Evolutionary conservation across 768 basidiomycete species (phyloP), one percentile per base, ranked within the genome.

Genomic region (Leccinum uliginosum): DNA sequence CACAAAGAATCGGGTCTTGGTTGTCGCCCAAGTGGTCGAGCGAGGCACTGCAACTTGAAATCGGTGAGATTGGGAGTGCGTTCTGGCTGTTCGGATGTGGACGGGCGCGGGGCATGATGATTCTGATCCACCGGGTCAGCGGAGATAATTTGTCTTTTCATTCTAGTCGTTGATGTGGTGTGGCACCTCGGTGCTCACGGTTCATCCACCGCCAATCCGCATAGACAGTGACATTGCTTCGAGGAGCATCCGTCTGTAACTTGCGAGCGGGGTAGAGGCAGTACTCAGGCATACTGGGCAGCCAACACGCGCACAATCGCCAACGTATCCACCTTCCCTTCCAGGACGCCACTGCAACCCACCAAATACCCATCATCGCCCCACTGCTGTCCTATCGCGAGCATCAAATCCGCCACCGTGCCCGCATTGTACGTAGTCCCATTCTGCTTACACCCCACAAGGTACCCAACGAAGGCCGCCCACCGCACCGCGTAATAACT

Each of bases 11-110:
- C 27, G 27, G 27, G 27, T 27, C 27, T 27, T 27, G 8, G 27
- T 27, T 9, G 27, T 27, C 27, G 27, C 27, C 27, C 27, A 27
- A 27, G 27, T 27, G 27, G 27, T 27, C 27, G 27, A 27, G 9
- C 27, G 27, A 30, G 57, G 80, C 76, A 23, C 70, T 84, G 0
- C 84, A 85, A 57, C n/a, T n/a, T n/a, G n/a, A n/a, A n/a, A 65
- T 84, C 14, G 84, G 84, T 14, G 77, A 76, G 2, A 68, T 80
- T n/a, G 81, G 81, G 6, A 80, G 80, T 19, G 76, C 75, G 0
- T 63, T 75, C 24, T 84, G 84, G 8, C 66, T 82, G 4, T 69
- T 85, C 2, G 83, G 83, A 62, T 78, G 71, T 83, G 83, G 82
- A 83, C 83, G 0, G 80, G 80, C 6, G 77, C 76, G 12, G 63